Evolutionary conservation across 2,329 filamentous ascomycete genomes (phyloP), one percentile per base, ranked within the genome.

Genomic region (Geoglossum cookeanum): DNA sequence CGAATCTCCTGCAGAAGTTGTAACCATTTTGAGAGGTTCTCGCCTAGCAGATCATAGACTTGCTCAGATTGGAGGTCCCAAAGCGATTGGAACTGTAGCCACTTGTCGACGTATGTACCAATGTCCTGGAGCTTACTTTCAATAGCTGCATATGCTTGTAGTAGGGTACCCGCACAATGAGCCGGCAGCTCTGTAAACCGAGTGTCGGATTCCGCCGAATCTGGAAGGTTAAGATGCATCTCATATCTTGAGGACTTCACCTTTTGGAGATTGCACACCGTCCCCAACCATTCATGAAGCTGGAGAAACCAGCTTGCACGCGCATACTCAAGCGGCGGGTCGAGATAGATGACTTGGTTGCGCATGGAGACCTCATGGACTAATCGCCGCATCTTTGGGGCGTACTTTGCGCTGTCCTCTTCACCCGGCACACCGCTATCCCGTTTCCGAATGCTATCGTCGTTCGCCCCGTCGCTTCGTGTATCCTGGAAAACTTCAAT

Each of bases 1-100:
- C 92, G 83, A 62, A 98, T 95, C 66, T 98, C 92, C 65, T 96
- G 89, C n/a, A 98, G 79, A 45, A 96, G 75, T 68, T 97, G 90
- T 35, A 98, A 75, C 92, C 92, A 98, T 64, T 87, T 83, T 5
- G 88, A 85, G 17, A 98, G 78, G 65, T 96, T 85, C 61, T 97
- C 90, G 9, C 91, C 90, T 6, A 98, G 78, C 56, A 87, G 80
- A 60, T 94, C 88, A 65, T 96, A 95, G 1, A 98, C 89, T 63
- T 96, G 87, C 61, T 96, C 91, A 2, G 91, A 88, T 68, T 95
- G 91, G 58, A 98, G 77, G 73, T 98, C 92, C 92, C 92, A 98
- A 0, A 98, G 78, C 5, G 91, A 97, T 70, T 98, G 92, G 71
- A 97, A 98, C 64, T 96, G 92, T 51, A 98, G 76, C 92, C 92